A percentile compares a stretch with the other conserved stretches of the same genome.
Conservation (phyloP, 2,329 filamentous ascomycete species). For the Amauroascus niger region DNA sequence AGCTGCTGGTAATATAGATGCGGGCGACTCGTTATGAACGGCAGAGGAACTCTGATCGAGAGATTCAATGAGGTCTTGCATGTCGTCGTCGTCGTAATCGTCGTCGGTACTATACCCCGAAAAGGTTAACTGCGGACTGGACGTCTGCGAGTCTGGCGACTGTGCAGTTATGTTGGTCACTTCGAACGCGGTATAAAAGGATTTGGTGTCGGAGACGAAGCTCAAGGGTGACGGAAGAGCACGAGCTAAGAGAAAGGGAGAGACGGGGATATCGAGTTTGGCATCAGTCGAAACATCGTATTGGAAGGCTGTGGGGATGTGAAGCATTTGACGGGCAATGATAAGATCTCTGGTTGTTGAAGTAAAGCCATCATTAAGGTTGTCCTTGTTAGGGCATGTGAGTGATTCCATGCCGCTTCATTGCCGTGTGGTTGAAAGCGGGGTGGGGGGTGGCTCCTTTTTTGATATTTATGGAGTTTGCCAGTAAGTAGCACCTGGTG, state of each 20-base stretch:
- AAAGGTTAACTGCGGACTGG: constrained; percentile 12
- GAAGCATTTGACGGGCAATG: constrained; percentile 14
- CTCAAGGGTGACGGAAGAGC: constrained; percentile 12
- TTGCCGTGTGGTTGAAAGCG: not conserved
- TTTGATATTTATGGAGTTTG: no score
- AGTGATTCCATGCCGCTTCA: constrained; percentile 13
- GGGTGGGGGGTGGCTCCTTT: no score
- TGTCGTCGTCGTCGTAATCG: constrained; percentile 8
- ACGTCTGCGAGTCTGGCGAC: constrained; percentile 10
- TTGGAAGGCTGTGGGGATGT: constrained; percentile 10
- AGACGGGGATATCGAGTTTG: constrained; percentile 11
- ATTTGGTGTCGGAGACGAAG: constrained; percentile 17
- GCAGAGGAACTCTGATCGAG: not conserved
- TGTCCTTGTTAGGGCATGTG: constrained; percentile 14
- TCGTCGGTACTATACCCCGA: constrained; percentile 5
- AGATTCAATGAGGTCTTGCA: constrained; percentile 1
- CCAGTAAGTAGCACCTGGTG: no score
- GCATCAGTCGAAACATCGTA: constrained; percentile 7
- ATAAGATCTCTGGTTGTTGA: constrained; percentile 5
- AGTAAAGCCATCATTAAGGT: constrained; percentile 2
- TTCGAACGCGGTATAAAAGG: constrained; percentile 20
- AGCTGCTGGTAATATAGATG: not conserved
- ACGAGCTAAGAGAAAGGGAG: constrained; percentile 14
- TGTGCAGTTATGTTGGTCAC: constrained; percentile 17
- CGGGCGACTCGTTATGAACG: not conserved